Evolutionary conservation across 2,329 filamentous ascomycete species (phyloP).

Genomic region (Arthrobotrys iridis): DNA sequence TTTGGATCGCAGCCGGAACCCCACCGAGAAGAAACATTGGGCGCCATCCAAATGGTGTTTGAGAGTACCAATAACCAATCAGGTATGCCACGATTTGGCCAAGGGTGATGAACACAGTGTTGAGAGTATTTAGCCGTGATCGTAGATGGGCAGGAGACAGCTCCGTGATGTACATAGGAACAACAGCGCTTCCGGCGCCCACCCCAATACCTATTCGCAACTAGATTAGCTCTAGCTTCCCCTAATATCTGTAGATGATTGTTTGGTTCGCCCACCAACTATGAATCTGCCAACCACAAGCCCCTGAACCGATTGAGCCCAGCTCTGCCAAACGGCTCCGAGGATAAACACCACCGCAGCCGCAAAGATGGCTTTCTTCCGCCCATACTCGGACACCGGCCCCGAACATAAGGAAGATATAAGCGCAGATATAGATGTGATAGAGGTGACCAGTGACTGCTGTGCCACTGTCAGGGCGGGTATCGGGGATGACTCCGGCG

Average conservation of each 20-base stretch:
- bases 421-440: conserved; percentile 74
- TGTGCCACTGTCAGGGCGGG: conserved; percentile 69
- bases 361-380: conserved; percentile 71
- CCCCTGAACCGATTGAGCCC: conserved; percentile 67
- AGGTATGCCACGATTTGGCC: conserved; percentile 91
- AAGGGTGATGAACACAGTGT: conserved; percentile 82
- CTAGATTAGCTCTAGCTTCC: conserved; percentile 1
- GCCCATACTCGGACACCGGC: conserved; percentile 70
- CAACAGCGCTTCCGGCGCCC: conserved; percentile 80
- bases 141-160: conserved; percentile 79
- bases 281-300: conserved; percentile 77
- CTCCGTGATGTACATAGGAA: conserved; percentile 89
- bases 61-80: conserved; percentile 73
- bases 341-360: conserved; percentile 74
- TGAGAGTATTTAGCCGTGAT: conserved; percentile 82
- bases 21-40: conserved; percentile 92
- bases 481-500: conserved; percentile 67
- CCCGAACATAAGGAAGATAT: conserved; percentile 72
- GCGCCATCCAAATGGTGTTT: conserved; percentile 72
- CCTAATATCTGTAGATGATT: not conserved
- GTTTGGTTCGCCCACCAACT: conserved; percentile 62
- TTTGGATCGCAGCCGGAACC: conserved; percentile 77
- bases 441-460: conserved; percentile 77
- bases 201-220: conserved; percentile 70
- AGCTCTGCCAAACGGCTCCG: conserved; percentile 74